Base-by-base conservation (phyloP, 805 yeast species). In the Hanseniaspora guilliermondii region DNA sequence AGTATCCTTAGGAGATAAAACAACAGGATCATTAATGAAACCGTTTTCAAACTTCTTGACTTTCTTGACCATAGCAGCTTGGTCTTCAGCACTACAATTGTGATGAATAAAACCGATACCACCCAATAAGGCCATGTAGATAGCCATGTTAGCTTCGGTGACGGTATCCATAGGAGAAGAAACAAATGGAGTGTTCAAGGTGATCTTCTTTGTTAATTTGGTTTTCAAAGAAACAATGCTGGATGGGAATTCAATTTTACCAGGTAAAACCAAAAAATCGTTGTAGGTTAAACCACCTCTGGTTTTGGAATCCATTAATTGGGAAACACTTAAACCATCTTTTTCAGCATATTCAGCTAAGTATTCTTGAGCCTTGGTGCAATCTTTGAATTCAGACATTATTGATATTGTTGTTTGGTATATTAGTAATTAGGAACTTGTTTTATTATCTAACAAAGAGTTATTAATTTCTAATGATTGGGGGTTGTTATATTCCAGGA, bases 81-180 rank as follows among this genome's bases (percentile, higher is more conserved):
- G 98, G 70, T 88, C 97, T 55, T 91, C 97, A 57, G 95, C 78
- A 56, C 95, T 70, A 75, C 96, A 89, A 78, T 93, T 93, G 77
- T 93, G 97, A 73, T 93, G 98, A 64, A 93, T 82, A 67, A 93
- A 86, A 80, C 98, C 98, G 70, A 93, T 87, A 73, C 98, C 98
- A 70, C 98, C 98, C 64, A 89, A 79, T 61, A 93, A 79, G 62
- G 98, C 97, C 97, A 93, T 89, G 74, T 88, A 82, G 64, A 93
- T 91, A 60, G 98, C 98, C 98, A 93, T 93, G 58, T 83, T 86
- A 59, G 88, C 74, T 77, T 93, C 98, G 56, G 98, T 93, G 61
- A 93, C 98, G 49, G 98, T 93, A 74, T 93, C 98, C 98, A 93
- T 93, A 63, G 98, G 98, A 65, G 97, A 87, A 21, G 97, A 91